Evolutionary conservation across 345 rosid genomes (phyloP).

Genomic region (Brassica napus): Da-Ae NC_063444.1:6343501-6344000

Average conservation of each 20-base stretch:
- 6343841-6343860: neutral
- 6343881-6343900: neutral
- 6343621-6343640: neutral
- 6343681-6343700: neutral
- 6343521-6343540: conserved; percentile 82
- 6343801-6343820: neutral
- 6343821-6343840: too few species aligned
- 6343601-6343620: conserved; percentile 27
- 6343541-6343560: conserved; percentile 93
- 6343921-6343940: too few species aligned
- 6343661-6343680: neutral
- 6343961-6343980: too few species aligned
- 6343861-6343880: neutral
- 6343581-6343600: conserved; percentile 89
- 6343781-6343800: conserved; percentile 2
- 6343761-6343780: conserved; percentile 5
- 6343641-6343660: neutral
- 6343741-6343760: neutral
- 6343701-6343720: neutral
- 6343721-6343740: neutral
- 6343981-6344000: too few species aligned
- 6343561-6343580: conserved; percentile 87
- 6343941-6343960: too few species aligned
- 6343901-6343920: too few species aligned
- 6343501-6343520: conserved; percentile 87